Percentiles rank a stretch among this genome's conserved stretches.
These are phyloP conservation scores for Blastomyces percursus DNA, from an alignment of 2,329 filamentous ascomycete species.

Conservation along the genomic window DNA sequence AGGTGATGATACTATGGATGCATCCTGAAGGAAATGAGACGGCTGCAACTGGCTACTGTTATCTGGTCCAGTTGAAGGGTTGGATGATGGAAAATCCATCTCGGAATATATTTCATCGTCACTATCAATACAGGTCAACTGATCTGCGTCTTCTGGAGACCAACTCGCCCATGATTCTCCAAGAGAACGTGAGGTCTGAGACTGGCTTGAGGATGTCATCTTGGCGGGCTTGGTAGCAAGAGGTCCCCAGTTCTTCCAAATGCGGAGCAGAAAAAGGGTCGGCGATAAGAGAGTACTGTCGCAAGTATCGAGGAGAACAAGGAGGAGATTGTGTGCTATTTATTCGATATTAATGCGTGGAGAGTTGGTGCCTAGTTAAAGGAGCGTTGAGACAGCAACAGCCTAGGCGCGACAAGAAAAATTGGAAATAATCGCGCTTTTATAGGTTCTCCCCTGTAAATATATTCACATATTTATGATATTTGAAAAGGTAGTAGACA, in stretches of 20 bases:
- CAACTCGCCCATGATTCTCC: conserved; percentile 8
- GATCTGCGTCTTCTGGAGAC: conserved; percentile 7
- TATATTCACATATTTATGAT: neutral
- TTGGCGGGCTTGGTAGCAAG: neutral
- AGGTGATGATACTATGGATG: neutral
- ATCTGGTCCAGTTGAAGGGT: conserved; percentile 1
- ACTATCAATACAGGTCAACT: conserved; percentile 1
- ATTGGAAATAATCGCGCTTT: neutral
- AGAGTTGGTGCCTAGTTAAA: neutral
- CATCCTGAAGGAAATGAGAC: neutral
- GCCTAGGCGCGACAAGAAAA: neutral
- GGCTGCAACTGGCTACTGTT: neutral
- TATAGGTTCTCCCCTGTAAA: neutral
- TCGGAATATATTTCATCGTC: neutral
- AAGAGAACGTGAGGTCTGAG: neutral
- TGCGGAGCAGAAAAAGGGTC: neutral
- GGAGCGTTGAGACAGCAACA: no score
- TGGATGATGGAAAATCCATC: conserved; percentile 3
- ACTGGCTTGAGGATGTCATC: conserved; percentile 1
- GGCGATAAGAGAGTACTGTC: neutral
- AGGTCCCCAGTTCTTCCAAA: neutral
- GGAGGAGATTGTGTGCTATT: neutral
- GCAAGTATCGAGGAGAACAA: neutral
- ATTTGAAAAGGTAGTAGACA: neutral
- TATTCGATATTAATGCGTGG: neutral